Evolutionary conservation across 306 rosid genomes (phyloP).

Genomic region (Luffa aegyptiaca): DNA sequence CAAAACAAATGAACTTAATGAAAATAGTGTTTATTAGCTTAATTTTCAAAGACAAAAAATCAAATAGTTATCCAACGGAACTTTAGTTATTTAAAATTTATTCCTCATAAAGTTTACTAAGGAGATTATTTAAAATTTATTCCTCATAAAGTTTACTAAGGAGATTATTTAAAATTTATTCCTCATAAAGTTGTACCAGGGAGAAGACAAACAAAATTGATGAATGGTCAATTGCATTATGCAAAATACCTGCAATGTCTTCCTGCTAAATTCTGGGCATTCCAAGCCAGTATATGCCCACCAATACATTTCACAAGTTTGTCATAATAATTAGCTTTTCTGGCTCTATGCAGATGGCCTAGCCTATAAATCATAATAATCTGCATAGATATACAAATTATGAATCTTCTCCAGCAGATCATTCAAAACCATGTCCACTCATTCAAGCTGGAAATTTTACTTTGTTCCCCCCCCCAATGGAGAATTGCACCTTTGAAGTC

Average conservation of each 20-base stretch:
- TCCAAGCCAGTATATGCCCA: background rate
- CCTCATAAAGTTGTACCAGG: background rate
- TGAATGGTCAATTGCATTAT: background rate
- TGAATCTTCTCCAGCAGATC: background rate
- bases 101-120: background rate
- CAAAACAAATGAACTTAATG: too few relatives aligned
- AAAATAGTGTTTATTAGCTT: too few relatives aligned
- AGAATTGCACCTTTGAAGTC: constrained; percentile 5
- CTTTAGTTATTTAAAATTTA: background rate
- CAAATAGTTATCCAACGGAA: too few relatives aligned
- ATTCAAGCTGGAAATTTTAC: background rate
- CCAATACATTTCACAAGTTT: background rate
- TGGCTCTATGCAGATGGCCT: background rate
- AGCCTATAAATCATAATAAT: background rate
- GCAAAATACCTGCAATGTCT: background rate
- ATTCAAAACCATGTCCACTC: background rate
- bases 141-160: background rate
- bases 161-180: background rate
- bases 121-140: background rate
- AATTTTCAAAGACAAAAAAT: too few relatives aligned
- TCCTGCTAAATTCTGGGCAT: background rate
- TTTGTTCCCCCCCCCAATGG: background rate
- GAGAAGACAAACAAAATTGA: background rate
- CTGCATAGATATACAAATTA: background rate
- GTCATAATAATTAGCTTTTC: background rate